Conservation (phyloP, 2,329 filamentous ascomycete species). For the Blastomyces gilchristii region DNA sequence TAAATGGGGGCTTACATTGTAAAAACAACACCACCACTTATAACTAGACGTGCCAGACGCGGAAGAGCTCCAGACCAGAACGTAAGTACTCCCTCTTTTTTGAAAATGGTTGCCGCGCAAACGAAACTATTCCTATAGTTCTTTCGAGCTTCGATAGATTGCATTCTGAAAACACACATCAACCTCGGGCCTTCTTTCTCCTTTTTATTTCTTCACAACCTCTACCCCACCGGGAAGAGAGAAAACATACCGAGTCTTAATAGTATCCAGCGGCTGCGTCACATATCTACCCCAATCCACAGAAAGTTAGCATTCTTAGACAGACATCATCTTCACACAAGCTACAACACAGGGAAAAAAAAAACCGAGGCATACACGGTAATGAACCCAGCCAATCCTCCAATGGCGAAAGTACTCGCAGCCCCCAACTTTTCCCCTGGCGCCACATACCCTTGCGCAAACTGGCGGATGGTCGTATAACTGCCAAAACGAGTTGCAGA, state of each 20-base stretch:
- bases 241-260: conserved; percentile 62
- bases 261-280: conserved; percentile 69
- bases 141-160: conserved; percentile 74
- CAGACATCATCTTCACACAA: not conserved
- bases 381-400: conserved; percentile 76
- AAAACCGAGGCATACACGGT: conserved; percentile 61
- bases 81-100: conserved; percentile 77
- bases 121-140: conserved; percentile 80
- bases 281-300: conserved; percentile 31
- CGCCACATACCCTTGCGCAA: conserved; percentile 82
- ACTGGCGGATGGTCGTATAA: conserved; percentile 82
- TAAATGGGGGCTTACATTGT: conserved; percentile 54
- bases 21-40: conserved; percentile 95
- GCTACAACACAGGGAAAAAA: not conserved
- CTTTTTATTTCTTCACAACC: not conserved
- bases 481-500: conserved; percentile 82
- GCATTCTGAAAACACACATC: conserved; percentile 56
- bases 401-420: conserved; percentile 79
- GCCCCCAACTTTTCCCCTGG: conserved; percentile 91
- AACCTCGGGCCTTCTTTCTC: not conserved
- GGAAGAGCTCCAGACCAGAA: conserved; percentile 93
- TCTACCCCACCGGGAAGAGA: conserved; percentile 5
- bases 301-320: not conserved
- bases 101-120: conserved; percentile 74
- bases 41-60: conserved; percentile 67